Evolutionary conservation across 768 basidiomycete species (phyloP).

Genomic region (Trametes meyenii): DNA sequence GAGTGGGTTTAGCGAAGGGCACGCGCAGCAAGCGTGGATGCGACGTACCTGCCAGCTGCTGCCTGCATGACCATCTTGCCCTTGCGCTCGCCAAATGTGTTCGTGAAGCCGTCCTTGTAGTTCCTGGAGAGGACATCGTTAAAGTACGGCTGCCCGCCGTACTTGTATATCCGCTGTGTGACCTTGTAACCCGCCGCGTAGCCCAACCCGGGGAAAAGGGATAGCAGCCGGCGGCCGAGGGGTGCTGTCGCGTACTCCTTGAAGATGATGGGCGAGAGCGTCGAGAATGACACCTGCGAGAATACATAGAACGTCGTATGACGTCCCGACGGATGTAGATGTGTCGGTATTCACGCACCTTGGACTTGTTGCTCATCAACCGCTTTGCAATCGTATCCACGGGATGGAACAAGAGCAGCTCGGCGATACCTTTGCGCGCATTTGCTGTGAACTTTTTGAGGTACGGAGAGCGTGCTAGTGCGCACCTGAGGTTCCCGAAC

Average conservation of each 20-base stretch:
- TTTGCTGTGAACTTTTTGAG: not conserved
- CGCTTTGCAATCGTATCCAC: conserved; percentile 99
- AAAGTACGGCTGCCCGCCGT: conserved; percentile 98
- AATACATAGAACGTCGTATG: not conserved
- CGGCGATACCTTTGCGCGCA: conserved; percentile 74
- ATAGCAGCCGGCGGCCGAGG: conserved; percentile 69
- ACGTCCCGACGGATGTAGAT: not conserved
- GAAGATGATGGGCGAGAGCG: conserved; percentile 83
- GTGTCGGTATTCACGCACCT: conserved; percentile 45
- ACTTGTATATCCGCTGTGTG: conserved; percentile 93
- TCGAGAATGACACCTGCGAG: conserved; percentile 59
- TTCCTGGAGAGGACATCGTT: conserved; percentile 86
- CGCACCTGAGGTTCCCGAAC: conserved; percentile 90
- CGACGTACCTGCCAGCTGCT: conserved; percentile 80
- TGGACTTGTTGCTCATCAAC: conserved; percentile 95
- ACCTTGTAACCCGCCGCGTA: conserved; percentile 99
- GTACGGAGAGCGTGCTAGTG: conserved; percentile 8
- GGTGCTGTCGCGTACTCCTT: conserved; percentile 76
- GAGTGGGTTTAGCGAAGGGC: not conserved
- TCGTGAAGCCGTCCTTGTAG: conserved; percentile 81
- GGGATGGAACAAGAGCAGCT: conserved; percentile 93
- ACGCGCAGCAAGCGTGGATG: not conserved
- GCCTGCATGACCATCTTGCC: conserved; percentile 98
- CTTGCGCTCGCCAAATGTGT: conserved; percentile 88
- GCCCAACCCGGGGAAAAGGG: conserved; percentile 96